Percentiles rank a stretch among this genome's conserved stretches.
Evolutionary conservation across 2,329 filamentous ascomycete species (phyloP).

Genomic region (Epichloe glyceriae): DNA sequence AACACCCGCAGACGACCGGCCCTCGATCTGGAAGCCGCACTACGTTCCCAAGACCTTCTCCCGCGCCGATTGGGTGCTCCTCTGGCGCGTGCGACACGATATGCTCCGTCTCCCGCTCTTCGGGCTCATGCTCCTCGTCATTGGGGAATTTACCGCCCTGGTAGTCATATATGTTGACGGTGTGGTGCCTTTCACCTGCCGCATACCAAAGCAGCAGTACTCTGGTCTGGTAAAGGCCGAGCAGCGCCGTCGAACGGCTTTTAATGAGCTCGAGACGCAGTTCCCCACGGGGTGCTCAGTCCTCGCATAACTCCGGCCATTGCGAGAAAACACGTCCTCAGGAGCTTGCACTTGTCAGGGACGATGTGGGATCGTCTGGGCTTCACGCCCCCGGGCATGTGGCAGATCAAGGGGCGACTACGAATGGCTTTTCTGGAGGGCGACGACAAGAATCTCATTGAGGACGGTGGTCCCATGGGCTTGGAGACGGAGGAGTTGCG

Average conservation of each 20-base stretch:
- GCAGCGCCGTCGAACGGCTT: conserved; percentile 34
- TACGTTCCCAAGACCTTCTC: conserved; percentile 28
- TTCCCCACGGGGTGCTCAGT: conserved; percentile 23
- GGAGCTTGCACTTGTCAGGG: conserved; percentile 32
- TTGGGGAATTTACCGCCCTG: conserved; percentile 78
- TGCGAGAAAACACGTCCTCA: conserved; percentile 26
- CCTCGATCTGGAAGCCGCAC: conserved; percentile 23
- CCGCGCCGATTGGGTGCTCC: conserved; percentile 58
- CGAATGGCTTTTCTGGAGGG: conserved; percentile 50
- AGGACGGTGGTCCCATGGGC: conserved; percentile 42
- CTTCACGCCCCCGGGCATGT: conserved; percentile 33
- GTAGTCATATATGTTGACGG: conserved; percentile 57
- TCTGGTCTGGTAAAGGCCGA: conserved; percentile 43
- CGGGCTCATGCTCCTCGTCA: conserved; percentile 58
- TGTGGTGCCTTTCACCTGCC: conserved; percentile 68
- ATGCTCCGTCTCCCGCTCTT: conserved; percentile 69
- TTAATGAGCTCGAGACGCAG: conserved; percentile 26
- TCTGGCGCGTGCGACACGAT: conserved; percentile 57
- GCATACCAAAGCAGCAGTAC: conserved; percentile 63
- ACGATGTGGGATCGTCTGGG: conserved; percentile 37
- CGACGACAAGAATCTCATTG: conserved; percentile 58
- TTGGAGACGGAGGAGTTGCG: conserved; percentile 52
- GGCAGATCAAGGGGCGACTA: conserved; percentile 38
- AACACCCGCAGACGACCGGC: conserved; percentile 42
- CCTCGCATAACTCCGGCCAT: conserved; percentile 16